Evolutionary conservation across 352 stramenopile genomes (phyloP), one percentile per base, ranked within the genome.

Genomic region (Phytophthora citrophthora): DNA sequence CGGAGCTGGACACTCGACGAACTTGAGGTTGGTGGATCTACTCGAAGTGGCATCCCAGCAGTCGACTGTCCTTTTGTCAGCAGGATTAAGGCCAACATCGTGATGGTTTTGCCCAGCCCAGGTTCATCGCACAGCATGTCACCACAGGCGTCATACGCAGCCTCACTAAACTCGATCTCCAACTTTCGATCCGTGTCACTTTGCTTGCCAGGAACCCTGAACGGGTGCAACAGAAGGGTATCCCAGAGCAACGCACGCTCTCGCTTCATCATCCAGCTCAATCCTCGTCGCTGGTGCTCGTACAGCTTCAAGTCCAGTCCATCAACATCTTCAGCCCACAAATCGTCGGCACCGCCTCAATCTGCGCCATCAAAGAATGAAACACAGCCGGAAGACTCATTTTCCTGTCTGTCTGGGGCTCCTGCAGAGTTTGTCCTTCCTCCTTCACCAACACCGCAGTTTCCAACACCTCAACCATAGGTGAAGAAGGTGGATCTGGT

Each of bases 51-150:
- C 52, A 65, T 54, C 8, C 54, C 16, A 18, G 3, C n/a, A 9
- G 59, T 73, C 3, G 59, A 58, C 27, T 90, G 77, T 1, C 81
- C 81, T 59, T 85, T 86, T 3, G 83, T 94, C 8, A 85, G 76
- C 1, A 93, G 57, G 27, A 94, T 76, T n/a, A 94, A 46, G 9
- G 86, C 83, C 2, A 93, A 54, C 77, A 94, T 90, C 27, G 82
- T 93, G 54, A 94, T 90, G 0, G 83, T 93, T 64, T 93, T 94
- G 4, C 83, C 86, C 4, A 94, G 66, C 0, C 84, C 86, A 23
- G 86, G 84, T 27, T 93, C 82, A 59, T 94, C 86, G 32, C 82
- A 94, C 11, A 94, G 76, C 34, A 94, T 77, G 0, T 83, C 86
- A 0, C 86, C 86, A 13, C 77, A 79, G 0, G 64, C 70, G 52